Conservation (phyloP, 352 stramenopile genomes). For the Lagenidium sp. region DNA sequence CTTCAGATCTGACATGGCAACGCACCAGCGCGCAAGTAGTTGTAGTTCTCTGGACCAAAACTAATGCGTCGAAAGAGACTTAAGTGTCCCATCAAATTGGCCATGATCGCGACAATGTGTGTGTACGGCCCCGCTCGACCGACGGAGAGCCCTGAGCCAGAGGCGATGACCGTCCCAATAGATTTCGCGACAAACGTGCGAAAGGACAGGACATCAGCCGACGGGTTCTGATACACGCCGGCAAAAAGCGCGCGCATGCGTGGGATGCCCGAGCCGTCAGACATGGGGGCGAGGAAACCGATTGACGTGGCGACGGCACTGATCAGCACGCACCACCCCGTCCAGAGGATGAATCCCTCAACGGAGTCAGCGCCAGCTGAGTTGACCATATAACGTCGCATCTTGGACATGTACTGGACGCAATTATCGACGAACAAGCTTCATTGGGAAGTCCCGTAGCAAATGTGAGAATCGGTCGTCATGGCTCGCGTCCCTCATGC, state of each 20-base stretch:
- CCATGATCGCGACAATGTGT: conserved; percentile 70
- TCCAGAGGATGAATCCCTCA: conserved; percentile 51
- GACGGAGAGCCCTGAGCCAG: conserved; percentile 55
- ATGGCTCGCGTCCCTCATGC: too few relatives aligned
- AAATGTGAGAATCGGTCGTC: too few relatives aligned
- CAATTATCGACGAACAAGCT: conserved; percentile 61
- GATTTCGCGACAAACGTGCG: conserved; percentile 59
- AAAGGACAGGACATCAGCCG: conserved; percentile 49
- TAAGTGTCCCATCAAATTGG: conserved; percentile 54
- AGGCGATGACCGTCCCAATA: conserved; percentile 52
- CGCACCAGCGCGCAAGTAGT: conserved; percentile 53
- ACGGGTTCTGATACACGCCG: conserved; percentile 66
- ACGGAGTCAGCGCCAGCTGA: conserved; percentile 48
- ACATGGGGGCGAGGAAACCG: conserved; percentile 47
- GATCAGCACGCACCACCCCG: conserved; percentile 44
- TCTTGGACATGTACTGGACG: conserved; percentile 56
- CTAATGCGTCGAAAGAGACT: conserved; percentile 55
- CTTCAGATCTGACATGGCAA: too few relatives aligned
- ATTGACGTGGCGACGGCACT: conserved; percentile 49
- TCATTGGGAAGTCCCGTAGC: background rate
- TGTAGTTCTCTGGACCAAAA: conserved; percentile 63
- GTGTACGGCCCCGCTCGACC: conserved; percentile 63
- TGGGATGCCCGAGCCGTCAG: conserved; percentile 71
- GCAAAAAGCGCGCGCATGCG: conserved; percentile 67
- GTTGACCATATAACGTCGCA: conserved; percentile 44